A percentile compares a stretch with the other conserved stretches of the same genome.
These are phyloP conservation scores for Salix viminalis DNA, from an alignment of 345 rosid species.

Conservation along the genomic window DNA sequence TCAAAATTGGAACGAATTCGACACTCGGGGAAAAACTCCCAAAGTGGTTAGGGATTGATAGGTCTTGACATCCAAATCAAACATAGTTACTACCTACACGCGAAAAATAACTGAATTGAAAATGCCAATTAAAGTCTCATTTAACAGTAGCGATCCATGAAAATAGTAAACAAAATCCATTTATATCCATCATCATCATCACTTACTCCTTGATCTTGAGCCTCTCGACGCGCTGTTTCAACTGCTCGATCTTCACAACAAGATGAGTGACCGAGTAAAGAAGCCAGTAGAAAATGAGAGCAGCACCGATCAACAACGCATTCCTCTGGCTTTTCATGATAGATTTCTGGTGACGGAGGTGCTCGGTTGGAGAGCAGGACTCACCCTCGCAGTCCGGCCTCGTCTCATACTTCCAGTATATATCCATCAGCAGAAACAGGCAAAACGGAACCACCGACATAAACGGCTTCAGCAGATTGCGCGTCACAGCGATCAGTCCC, in stretches of 20 bases:
- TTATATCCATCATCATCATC: neutral
- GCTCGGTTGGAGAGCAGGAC: conserved; percentile 25
- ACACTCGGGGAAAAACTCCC: neutral
- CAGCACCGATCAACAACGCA: conserved; percentile 26
- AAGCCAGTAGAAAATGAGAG: conserved; percentile 31
- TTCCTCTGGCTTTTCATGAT: conserved; percentile 40
- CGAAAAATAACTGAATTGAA: neutral
- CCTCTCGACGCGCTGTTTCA: conserved; percentile 35
- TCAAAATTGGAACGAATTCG: neutral
- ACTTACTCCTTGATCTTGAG: conserved; percentile 30
- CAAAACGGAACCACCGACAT: conserved; percentile 31
- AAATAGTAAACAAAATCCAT: conserved; percentile 6
- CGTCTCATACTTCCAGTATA: conserved; percentile 36
- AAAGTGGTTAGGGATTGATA: neutral
- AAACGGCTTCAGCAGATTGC: conserved; percentile 37
- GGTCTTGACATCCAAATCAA: neutral
- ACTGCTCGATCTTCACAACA: conserved; percentile 30
- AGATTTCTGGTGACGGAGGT: conserved; percentile 33
- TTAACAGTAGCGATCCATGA: neutral
- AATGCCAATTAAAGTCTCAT: neutral
- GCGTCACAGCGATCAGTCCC: conserved; percentile 26
- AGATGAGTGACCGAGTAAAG: conserved; percentile 26
- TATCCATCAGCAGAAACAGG: conserved; percentile 32
- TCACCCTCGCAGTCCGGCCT: conserved; percentile 23
- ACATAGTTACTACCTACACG: neutral